These are phyloP conservation scores for Eimeria necatrix DNA, from an alignment of 169 alveolate species.

Conservation along the genomic window DNA sequence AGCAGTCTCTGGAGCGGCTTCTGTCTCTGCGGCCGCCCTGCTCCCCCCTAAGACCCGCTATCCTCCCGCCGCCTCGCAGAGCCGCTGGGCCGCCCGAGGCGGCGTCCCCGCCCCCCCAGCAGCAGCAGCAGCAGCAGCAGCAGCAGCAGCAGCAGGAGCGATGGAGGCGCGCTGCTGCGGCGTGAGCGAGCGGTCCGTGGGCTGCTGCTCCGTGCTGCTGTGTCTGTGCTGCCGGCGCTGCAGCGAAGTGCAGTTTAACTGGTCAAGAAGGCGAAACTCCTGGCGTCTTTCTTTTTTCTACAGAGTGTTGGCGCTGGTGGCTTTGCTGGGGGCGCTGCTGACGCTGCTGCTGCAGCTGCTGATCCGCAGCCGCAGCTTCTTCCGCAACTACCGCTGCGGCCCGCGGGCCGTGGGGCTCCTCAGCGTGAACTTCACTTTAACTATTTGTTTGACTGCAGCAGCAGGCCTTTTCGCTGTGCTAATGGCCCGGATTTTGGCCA, in stretches of 20 bases:
- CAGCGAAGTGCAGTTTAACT: conserved; percentile 27
- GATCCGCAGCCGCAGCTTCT: conserved; percentile 25
- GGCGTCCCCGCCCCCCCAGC: too few species aligned
- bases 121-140: background rate
- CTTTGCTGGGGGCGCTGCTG: conserved; percentile 9
- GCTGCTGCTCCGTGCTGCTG: background rate
- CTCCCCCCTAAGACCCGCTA: too few species aligned
- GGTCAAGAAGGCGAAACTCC: conserved; percentile 49
- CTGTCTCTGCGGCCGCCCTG: too few species aligned
- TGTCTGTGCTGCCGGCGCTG: conserved; percentile 28
- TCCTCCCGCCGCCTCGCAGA: too few species aligned
- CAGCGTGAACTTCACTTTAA: conserved; percentile 19
- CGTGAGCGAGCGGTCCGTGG: background rate
- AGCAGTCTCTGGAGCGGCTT: too few species aligned
- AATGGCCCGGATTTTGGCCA: conserved; percentile 48
- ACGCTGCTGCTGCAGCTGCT: conserved; percentile 55
- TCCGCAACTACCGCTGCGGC: conserved; percentile 74
- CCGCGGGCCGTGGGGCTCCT: conserved; percentile 27
- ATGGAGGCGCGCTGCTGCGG: background rate
- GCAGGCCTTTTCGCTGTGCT: conserved; percentile 23
- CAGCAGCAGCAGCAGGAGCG: background rate
- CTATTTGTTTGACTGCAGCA: conserved; percentile 15
- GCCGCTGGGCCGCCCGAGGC: too few species aligned
- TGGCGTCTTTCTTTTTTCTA: conserved; percentile 62
- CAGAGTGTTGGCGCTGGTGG: background rate